Percentiles rank a stretch among this genome's conserved stretches.
Conservation (phyloP, 2,329 filamentous ascomycete species). For the Cladophialophora immunda region DNA sequence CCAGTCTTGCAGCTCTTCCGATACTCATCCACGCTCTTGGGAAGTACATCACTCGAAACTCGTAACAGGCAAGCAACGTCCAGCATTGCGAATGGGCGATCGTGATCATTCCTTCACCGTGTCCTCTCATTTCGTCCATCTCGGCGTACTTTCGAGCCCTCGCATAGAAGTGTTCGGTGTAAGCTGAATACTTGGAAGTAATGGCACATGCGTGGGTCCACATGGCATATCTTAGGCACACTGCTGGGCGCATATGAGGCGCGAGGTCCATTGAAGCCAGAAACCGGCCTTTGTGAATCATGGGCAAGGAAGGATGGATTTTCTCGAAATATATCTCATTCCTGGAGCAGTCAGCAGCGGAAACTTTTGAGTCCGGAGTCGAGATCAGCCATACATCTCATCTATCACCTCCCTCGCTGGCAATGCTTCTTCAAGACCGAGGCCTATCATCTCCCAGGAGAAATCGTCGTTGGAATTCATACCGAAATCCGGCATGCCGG, state of each 20-base stretch:
- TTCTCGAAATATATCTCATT: conserved; percentile 91
- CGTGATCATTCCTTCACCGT: conserved; percentile 87
- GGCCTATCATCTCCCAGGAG: conserved; percentile 84
- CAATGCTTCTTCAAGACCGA: conserved; percentile 83
- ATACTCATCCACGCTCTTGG: conserved; percentile 94
- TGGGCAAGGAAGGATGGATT: conserved; percentile 82
- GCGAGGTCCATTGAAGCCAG: conserved; percentile 87
- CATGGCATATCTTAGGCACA: conserved; percentile 91
- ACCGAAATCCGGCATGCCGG: conserved; percentile 37
- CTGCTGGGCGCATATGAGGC: conserved; percentile 84
- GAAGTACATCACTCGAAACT: conserved; percentile 98
- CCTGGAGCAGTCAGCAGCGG: conserved; percentile 52
- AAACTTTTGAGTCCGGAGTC: not conserved
- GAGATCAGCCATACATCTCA: conserved; percentile 69
- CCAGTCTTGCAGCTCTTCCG: conserved; percentile 79
- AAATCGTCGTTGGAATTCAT: conserved; percentile 55
- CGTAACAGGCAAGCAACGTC: conserved; percentile 79
- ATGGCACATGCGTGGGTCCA: conserved; percentile 93
- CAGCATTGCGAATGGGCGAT: conserved; percentile 88
- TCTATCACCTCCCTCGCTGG: conserved; percentile 83
- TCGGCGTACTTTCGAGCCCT: conserved; percentile 90
- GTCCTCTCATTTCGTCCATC: conserved; percentile 87
- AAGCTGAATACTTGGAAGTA: conserved; percentile 78
- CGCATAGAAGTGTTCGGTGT: conserved; percentile 90
- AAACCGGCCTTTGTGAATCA: conserved; percentile 90